Percentiles rank a stretch among this genome's conserved stretches.
These are phyloP conservation scores for Abrus pulchellus DNA, from an alignment of 306 rosid genomes.

Conservation along the genomic window DNA sequence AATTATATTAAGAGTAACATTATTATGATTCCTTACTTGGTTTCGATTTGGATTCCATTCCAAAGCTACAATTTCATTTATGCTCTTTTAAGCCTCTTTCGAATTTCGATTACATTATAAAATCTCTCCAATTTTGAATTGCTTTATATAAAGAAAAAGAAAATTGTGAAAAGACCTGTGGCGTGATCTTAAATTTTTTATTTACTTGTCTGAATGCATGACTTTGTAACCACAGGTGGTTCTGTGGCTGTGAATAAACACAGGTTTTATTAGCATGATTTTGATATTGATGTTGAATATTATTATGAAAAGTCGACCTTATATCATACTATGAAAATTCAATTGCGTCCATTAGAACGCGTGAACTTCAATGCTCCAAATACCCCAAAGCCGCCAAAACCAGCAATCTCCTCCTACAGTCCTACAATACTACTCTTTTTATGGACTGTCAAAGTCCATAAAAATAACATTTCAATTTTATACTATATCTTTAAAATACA, in stretches of 20 bases:
- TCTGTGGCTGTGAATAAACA: not conserved
- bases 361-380: not conserved
- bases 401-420: not conserved
- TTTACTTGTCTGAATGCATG: not conserved
- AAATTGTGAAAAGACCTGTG: not conserved
- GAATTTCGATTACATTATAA: not conserved
- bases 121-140: too few relatives aligned
- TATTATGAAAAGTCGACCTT: not conserved
- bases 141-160: not conserved
- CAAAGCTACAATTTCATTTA: not conserved
- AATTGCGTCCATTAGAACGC: slow-evolving; percentile 7
- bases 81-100: not conserved
- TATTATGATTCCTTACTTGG: not conserved
- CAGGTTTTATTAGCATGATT: not conserved
- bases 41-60: not conserved
- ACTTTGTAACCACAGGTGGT: not conserved
- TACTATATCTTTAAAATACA: too few relatives aligned
- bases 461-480: too few relatives aligned
- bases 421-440: not conserved
- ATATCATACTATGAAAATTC: not conserved
- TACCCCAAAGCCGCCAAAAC: not conserved
- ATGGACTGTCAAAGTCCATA: not conserved
- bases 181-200: not conserved
- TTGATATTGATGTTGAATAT: not conserved
- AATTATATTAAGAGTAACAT: not conserved